Percentiles rank a stretch among this genome's conserved stretches.
Conservation (phyloP, 148 eudicot species). For the Diospyros lotus region DNA sequence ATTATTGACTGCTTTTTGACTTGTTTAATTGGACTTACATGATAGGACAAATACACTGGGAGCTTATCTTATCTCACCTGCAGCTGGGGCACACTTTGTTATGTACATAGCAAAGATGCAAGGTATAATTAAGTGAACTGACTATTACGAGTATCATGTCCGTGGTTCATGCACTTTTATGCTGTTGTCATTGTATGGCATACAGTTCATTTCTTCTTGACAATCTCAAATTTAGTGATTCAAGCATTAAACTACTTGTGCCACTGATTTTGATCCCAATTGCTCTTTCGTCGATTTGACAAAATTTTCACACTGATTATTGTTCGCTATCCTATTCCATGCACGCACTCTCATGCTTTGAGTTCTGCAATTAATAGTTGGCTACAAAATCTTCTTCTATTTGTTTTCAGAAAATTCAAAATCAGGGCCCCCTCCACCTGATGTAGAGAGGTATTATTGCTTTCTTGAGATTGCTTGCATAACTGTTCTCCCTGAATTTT, state of each 20-base stretch:
- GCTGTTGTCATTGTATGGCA: not conserved
- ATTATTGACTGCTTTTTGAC: conserved; percentile 2
- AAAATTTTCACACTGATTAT: not conserved
- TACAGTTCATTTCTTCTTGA: not conserved
- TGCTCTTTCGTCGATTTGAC: not conserved
- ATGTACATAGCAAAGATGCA: conserved; percentile 99
- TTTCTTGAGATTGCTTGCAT: not conserved
- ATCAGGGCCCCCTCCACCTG: conserved; percentile 66
- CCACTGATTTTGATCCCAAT: not conserved
- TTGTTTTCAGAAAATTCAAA: conserved; percentile 61
- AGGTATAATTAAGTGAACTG: conserved; percentile 41
- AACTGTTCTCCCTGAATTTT: not conserved
- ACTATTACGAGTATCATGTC: not conserved
- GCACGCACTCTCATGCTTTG: not conserved
- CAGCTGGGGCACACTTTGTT: conserved; percentile 85
- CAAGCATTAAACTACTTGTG: not conserved
- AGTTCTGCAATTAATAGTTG: not conserved
- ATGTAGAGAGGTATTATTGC: conserved; percentile 64
- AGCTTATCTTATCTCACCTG: conserved; percentile 82
- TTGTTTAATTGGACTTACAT: conserved; percentile 13
- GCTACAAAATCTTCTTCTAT: not conserved
- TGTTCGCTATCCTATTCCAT: not conserved
- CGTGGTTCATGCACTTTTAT: not conserved
- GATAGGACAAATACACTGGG: conserved; percentile 74
- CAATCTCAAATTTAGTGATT: not conserved